Evolutionary conservation across 352 stramenopile species (phyloP).

Genomic region (Thalassiosira allenii): DNA sequence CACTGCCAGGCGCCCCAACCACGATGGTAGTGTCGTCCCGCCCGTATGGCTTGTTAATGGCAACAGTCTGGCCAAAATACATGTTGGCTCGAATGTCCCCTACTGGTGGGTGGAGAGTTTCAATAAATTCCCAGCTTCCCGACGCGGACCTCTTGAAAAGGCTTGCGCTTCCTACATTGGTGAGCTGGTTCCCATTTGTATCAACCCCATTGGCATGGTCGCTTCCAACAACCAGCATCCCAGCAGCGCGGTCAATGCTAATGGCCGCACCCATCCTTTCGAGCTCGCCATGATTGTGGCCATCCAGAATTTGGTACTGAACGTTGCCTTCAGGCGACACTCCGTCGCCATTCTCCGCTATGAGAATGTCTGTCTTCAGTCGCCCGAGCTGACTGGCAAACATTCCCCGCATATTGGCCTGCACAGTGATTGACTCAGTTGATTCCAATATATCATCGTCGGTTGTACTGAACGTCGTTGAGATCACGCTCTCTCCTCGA

Average conservation of each 20-base stretch:
- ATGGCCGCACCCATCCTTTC: conserved; percentile 66
- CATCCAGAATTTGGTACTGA: conserved; percentile 54
- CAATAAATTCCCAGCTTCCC: conserved; percentile 61
- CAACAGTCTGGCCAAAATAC: conserved; percentile 60
- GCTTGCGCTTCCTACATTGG: conserved; percentile 65
- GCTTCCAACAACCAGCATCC: conserved; percentile 69
- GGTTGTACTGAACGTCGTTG: conserved; percentile 89
- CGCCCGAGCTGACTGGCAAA: conserved; percentile 90
- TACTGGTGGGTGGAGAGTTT: conserved; percentile 53
- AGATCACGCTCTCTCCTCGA: conserved; percentile 61
- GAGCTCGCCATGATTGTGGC: conserved; percentile 46
- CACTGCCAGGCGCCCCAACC: conserved; percentile 68
- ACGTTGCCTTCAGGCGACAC: conserved; percentile 63
- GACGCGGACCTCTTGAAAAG: conserved; percentile 68
- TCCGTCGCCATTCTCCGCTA: conserved; percentile 92
- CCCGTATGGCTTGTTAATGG: conserved; percentile 73
- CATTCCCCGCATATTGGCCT: conserved; percentile 91
- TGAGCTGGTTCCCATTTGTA: conserved; percentile 32
- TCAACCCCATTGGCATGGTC: conserved; percentile 56
- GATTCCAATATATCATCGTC: conserved; percentile 92
- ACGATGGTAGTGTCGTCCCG: conserved; percentile 69
- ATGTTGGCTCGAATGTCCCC: conserved; percentile 42
- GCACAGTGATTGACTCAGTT: conserved; percentile 91
- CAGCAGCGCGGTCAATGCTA: conserved; percentile 56
- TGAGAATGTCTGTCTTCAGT: conserved; percentile 90